Percentiles rank a stretch among this genome's conserved stretches.
Conservation (phyloP, 2,329 filamentous ascomycete species). For the Tolypocladium cylindrosporum region DNA sequence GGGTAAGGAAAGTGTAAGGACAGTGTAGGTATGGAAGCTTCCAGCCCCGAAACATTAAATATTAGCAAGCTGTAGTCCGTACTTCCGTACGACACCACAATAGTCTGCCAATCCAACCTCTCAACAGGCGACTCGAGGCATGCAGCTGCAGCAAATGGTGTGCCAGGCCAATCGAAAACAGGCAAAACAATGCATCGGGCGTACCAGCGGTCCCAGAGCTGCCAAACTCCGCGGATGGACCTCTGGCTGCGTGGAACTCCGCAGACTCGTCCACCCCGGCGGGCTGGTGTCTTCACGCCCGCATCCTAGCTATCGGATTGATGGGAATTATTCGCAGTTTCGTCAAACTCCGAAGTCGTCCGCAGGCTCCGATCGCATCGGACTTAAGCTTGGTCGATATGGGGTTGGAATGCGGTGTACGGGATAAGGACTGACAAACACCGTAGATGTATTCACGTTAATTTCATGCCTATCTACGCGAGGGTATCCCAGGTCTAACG, state of each 20-base stretch:
- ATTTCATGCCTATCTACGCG: background rate
- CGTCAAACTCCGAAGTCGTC: too few relatives aligned
- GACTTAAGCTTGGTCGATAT: too few relatives aligned
- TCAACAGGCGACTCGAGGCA: background rate
- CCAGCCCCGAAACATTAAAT: background rate
- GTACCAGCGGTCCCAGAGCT: background rate
- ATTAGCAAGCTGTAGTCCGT: too few relatives aligned
- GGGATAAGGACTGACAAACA: background rate
- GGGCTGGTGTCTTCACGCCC: background rate
- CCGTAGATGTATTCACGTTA: background rate
- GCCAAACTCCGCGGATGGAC: background rate
- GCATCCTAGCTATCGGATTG: background rate
- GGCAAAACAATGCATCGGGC: background rate
- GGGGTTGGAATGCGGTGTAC: too few relatives aligned
- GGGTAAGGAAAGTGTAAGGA: too few relatives aligned
- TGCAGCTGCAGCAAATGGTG: background rate
- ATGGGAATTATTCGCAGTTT: too few relatives aligned
- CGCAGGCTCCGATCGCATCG: background rate
- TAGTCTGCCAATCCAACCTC: background rate
- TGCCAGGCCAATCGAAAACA: background rate
- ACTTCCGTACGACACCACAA: too few relatives aligned
- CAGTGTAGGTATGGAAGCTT: background rate
- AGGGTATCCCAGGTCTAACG: background rate
- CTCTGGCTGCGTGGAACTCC: background rate
- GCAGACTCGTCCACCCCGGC: background rate